Evolutionary conservation across 1,284 basidiomycete genomes (phyloP), one percentile per base, ranked within the genome.

Genomic region (Pulveroboletus sp.): DNA sequence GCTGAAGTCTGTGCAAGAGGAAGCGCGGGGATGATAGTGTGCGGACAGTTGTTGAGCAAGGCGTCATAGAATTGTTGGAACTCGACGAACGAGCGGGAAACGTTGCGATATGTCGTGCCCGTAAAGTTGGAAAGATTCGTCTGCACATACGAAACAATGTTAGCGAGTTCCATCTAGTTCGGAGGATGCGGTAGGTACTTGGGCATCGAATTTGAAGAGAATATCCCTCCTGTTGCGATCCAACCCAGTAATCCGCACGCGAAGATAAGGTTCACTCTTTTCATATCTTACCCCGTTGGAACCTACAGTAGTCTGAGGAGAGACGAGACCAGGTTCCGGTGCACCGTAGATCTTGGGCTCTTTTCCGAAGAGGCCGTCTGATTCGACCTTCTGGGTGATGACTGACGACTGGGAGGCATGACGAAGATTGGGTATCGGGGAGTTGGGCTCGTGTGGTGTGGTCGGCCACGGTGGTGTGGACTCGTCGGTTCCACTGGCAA

Each of bases 171-270:
- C 17, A 52, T 21, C 24, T 13, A 9, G 36, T 37, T 51, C 26
- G 24, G 47, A 33, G 43, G 39, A 39, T 41, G 45, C 1, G 35
- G 21, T 50, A 57, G 82, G 65, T 61, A 94, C 95, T 80, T 95
- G 93, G 17, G 93, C 93, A 73, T 98, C 95, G 61, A 97, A 85
- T 65, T 92, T 87, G 69, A 98, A 79, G 64, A 97, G 82, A 53
- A 95, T 87, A 67, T 98, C 95, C 66, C 94, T 83, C 70, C 93
- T 81, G 75, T 97, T 97, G 73, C 95, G 83, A 74, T 98, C 95
- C 65, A 98, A 73, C 16, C 87, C 89, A 13, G 91, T 90, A 58
- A 98, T 89, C 67, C 93, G 81, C 47, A 95, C 89, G 64, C 91
- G 82, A 61, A 97, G 78, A 72, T 91, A 95, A 32, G 90, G 90